phyloP scores from a whole-genome alignment of 176 grass and related monocot genomes.

The Pharus latifolius region DNA sequence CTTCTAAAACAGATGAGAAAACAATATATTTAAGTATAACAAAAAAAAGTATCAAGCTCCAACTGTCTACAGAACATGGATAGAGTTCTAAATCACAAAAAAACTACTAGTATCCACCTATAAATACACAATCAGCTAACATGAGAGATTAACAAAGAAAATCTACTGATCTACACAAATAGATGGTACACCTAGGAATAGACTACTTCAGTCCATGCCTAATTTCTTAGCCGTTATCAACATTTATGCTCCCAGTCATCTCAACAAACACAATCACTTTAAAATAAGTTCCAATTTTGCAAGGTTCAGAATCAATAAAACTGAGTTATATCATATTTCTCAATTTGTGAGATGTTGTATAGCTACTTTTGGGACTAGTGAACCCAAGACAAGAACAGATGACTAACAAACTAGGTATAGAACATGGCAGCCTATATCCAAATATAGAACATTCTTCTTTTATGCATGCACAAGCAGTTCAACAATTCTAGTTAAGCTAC shows the following conservation, averaged over 20 bases:
- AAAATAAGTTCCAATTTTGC: neutral
- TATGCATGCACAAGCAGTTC: neutral
- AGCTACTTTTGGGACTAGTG: neutral
- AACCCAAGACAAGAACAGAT: neutral
- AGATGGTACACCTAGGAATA: no score
- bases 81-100: neutral
- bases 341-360: neutral
- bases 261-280: neutral
- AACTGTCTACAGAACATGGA: neutral
- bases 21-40: neutral
- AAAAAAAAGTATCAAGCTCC: neutral
- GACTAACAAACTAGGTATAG: neutral
- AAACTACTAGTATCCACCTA: neutral
- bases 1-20: neutral
- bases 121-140: neutral
- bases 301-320: neutral
- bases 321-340: constrained; percentile 1
- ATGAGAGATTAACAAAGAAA: neutral
- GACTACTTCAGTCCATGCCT: neutral
- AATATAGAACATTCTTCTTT: neutral
- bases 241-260: constrained; percentile 3
- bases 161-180: neutral
- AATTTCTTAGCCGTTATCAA: neutral
- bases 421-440: neutral
- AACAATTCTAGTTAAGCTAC: neutral